Evolutionary conservation across 495 filamentous ascomycete species (phyloP).

Genomic region (Peziza echinospora): DNA sequence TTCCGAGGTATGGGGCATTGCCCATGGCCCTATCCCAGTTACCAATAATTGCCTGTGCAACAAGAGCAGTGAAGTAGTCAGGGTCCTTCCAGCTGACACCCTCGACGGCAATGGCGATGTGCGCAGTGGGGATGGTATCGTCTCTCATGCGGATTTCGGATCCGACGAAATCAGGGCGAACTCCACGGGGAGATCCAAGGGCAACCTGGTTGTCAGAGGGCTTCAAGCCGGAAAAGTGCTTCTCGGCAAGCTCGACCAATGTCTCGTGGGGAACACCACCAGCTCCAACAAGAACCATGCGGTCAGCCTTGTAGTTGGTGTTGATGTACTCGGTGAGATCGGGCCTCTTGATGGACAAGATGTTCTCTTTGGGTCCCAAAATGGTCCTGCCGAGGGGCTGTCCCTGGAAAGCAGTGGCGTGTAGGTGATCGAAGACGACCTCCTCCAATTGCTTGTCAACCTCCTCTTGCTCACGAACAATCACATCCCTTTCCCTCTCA

Average conservation of each 20-base stretch:
- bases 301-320: slow-evolving; percentile 96
- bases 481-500: slow-evolving; percentile 93
- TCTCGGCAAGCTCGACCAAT: slow-evolving; percentile 86
- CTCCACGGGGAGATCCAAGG: slow-evolving; percentile 47
- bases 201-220: slow-evolving; percentile 47
- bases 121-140: slow-evolving; percentile 83
- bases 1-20: slow-evolving; percentile 83
- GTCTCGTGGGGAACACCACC: slow-evolving; percentile 85
- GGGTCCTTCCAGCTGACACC: slow-evolving; percentile 98
- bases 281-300: slow-evolving; percentile 94
- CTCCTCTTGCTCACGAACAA: slow-evolving; percentile 95
- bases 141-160: slow-evolving; percentile 89
- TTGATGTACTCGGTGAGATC: slow-evolving; percentile 93
- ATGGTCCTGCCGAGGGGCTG: slow-evolving; percentile 96
- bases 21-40: slow-evolving; percentile 99
- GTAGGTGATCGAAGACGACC: slow-evolving; percentile 97
- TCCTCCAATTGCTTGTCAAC: slow-evolving; percentile 99
- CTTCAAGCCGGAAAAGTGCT: slow-evolving; percentile 62
- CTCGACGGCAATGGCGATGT: slow-evolving; percentile 97
- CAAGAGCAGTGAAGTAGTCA: slow-evolving; percentile 94
- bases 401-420: slow-evolving; percentile 89
- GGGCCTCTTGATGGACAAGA: slow-evolving; percentile 74
- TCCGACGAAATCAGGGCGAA: slow-evolving; percentile 80
- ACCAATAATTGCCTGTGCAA: slow-evolving; percentile 94
- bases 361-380: slow-evolving; percentile 93